Base-by-base conservation (phyloP, 257 asterid genomes). In the Jacaranda copaia region DNA sequence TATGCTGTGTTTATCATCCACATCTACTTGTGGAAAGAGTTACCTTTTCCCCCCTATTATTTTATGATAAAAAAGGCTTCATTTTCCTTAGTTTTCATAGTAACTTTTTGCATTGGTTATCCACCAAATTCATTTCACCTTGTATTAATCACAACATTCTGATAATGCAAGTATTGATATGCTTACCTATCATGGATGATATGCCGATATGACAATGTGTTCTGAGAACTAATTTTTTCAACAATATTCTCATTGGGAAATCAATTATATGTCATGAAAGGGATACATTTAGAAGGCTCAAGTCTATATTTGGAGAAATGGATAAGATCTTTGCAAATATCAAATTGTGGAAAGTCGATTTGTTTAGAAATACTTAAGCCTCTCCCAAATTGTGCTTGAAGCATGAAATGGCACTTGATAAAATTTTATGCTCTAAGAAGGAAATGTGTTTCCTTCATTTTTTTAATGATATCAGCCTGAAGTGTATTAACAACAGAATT, bases 401-500 rank as follows among this genome's bases (percentile, higher is more conserved):
- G 63, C 42, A 38, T 68, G 49, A 68, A 53, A 66, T 81, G 73
- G 18, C 62, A 38, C 65, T 82, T 40, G 39, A 58, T 73, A n/a
- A 32, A 18, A 5, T 60, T 64, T 12, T 48, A 18, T 25, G 58
- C 55, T 32, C 51, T 13, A 53, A 35, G 55, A 45, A 15, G 66
- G 12, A 56, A 66, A 5, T 64, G 19, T 52, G 58, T 4, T 64
- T 66, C 70, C 59, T 60, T 61, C 62, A 65, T 66, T 73, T 56
- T 65, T 74, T 40, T 65, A 71, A 20, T 39, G 73, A 52, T 52
- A 72, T 68, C 60, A 51, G 45, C 36, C 45, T n/a, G 74, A 70
- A 73, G 76, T 81, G 82, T 75, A 72, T 68, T 81, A 77, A 79
- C 71, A 12, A 66, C 40, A 56, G 68, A 42, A 55, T 73, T 85